phyloP scores from a whole-genome alignment of 2,329 filamentous ascomycete genomes.

The Tolypocladium endophyticum region DNA sequence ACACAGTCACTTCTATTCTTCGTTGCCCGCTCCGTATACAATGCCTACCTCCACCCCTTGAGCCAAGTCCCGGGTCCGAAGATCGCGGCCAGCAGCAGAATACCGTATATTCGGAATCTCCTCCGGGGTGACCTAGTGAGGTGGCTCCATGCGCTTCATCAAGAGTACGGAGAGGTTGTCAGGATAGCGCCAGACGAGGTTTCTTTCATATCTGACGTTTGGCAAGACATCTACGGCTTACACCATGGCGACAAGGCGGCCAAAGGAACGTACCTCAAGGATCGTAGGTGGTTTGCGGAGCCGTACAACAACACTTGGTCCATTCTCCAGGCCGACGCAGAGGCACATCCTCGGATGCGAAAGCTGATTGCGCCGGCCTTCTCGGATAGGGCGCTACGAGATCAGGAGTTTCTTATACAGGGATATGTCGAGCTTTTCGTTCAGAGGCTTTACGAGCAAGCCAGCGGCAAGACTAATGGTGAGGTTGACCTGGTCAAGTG shows the following conservation, averaged over 20 bases:
- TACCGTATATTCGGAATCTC: conserved; percentile 2
- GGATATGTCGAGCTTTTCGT: conserved; percentile 29
- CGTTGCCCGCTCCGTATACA: conserved; percentile 11
- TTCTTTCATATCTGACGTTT: conserved; percentile 26
- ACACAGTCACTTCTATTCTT: background rate
- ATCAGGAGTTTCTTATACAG: conserved; percentile 18
- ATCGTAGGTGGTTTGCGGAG: background rate
- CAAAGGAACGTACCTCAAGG: conserved; percentile 3
- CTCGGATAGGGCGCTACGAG: conserved; percentile 11
- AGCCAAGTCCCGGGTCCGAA: conserved; percentile 18
- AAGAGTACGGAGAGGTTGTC: conserved; percentile 32
- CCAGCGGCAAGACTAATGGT: conserved; percentile 1
- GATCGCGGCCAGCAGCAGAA: background rate
- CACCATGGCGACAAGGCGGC: conserved; percentile 1
- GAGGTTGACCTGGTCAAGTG: conserved; percentile 11
- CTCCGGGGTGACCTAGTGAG: conserved; percentile 14
- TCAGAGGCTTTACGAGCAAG: conserved; percentile 20
- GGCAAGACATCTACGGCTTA: conserved; percentile 27
- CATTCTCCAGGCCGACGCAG: conserved; percentile 4
- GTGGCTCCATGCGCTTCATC: conserved; percentile 21
- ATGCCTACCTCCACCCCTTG: conserved; percentile 23
- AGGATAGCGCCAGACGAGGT: conserved; percentile 36
- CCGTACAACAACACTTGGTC: background rate
- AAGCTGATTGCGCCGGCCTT: conserved; percentile 12
- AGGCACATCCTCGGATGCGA: conserved; percentile 6